Evolutionary conservation across 2,329 filamentous ascomycete genomes (phyloP).

Genomic region (Aspergillus pseudotamarii): DNA sequence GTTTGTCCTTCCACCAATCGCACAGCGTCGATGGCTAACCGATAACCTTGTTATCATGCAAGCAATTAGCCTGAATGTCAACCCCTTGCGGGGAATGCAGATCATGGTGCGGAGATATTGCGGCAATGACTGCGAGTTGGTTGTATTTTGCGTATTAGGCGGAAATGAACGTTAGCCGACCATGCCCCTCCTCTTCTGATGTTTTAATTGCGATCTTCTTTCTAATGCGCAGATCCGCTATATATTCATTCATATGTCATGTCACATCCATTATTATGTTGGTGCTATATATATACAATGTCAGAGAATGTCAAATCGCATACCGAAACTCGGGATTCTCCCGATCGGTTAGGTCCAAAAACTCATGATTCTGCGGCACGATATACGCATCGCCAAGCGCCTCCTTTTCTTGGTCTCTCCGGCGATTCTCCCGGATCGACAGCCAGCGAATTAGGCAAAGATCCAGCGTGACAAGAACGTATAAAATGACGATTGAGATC

Average conservation of each 20-base stretch:
- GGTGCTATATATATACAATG: neutral
- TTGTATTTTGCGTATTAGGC: neutral
- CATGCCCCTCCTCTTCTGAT: too few relatives aligned
- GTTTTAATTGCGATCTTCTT: neutral
- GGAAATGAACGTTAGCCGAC: neutral
- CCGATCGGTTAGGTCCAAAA: constrained; percentile 31
- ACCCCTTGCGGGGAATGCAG: neutral
- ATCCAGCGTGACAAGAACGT: constrained; percentile 33
- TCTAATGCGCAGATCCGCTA: neutral
- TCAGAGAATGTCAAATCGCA: constrained; percentile 16
- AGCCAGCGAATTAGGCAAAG: constrained; percentile 35
- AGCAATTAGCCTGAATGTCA: neutral
- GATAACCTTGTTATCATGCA: neutral
- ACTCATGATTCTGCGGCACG: constrained; percentile 37
- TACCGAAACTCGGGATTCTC: constrained; percentile 30
- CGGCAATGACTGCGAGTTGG: neutral
- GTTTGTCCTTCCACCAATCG: neutral
- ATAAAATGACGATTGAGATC: constrained; percentile 31
- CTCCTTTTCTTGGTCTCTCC: constrained; percentile 30
- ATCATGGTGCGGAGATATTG: neutral
- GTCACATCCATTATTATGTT: neutral
- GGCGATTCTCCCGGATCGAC: constrained; percentile 30
- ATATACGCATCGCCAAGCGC: constrained; percentile 25
- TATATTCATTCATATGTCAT: neutral
- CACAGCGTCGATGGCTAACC: neutral